Base-by-base conservation (phyloP, 2,329 filamentous ascomycete species). In the Phaeoacremonium minimum region DNA sequence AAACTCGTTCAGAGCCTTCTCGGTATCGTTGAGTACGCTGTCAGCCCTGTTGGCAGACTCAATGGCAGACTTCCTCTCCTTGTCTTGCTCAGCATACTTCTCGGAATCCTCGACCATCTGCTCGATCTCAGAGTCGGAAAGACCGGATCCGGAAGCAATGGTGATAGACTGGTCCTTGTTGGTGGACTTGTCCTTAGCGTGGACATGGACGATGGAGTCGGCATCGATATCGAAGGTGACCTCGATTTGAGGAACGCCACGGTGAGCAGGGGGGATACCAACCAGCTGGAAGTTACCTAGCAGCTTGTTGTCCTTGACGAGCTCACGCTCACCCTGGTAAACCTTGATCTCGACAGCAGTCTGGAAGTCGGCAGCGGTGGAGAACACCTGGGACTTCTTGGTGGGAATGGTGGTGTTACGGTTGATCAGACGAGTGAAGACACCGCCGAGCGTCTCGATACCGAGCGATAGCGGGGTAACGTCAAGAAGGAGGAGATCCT, bases 141-240 rank as follows among this genome's bases (percentile, higher is more conserved):
- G 85, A 80, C 93, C 91, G 48, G 91, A 97, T 65, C 91, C 93
- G 42, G 90, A 96, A 38, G 91, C 90, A 64, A 98, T 95, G 63
- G 91, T 97, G 72, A 98, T 97, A 45, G 90, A 96, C 77, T 98
- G 91, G 63, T 97, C 91, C 83, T 96, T 97, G 83, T 88, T 87
- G 71, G 90, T 97, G 53, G 89, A 91, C 85, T 97, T 96, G 74
- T 97, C 91, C 79, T 95, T 95, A 66, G 91, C 91, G 66, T 93
- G 86, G 47, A 97, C 91, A 75, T 96, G 90, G 54, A 97, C 89
- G 54, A 97, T 96, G 14, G 89, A 95, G 67, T 97, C 89, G 57
- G 91, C 91, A 55, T 97, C 91, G 63, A 97, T 96, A 68, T 97
- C 91, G 69, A 97, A 97, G 57, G 91, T 96, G 54, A 97, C 91